Evolutionary conservation across 2,329 filamentous ascomycete genomes (phyloP).

Genomic region (Pyricularia grisea): DNA sequence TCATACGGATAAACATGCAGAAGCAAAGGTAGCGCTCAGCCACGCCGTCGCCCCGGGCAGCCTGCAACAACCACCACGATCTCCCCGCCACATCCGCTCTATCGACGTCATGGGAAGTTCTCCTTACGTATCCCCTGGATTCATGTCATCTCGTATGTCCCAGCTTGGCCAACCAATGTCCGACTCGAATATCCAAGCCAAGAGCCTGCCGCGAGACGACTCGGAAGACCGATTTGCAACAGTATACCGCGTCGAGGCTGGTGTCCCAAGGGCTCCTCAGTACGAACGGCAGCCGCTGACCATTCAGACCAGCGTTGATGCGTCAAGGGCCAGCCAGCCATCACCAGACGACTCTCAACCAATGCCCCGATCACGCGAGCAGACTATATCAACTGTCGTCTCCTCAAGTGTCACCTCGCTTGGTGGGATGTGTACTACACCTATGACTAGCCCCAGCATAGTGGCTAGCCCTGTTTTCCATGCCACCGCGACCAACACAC

Average conservation of each 20-base stretch:
- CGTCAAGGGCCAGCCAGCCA: background rate
- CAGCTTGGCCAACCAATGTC: conserved; percentile 26
- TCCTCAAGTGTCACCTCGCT: conserved; percentile 45
- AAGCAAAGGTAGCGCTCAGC: conserved; percentile 54
- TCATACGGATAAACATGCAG: conserved; percentile 53
- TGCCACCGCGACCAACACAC: conserved; percentile 23
- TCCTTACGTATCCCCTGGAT: conserved; percentile 23
- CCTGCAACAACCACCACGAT: conserved; percentile 36
- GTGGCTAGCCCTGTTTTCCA: conserved; percentile 37
- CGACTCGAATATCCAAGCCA: conserved; percentile 32
- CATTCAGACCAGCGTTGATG: conserved; percentile 13
- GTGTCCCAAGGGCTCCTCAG: background rate
- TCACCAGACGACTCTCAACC: conserved; percentile 22
- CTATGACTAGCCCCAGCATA: conserved; percentile 46
- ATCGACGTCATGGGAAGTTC: conserved; percentile 24
- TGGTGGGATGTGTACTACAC: conserved; percentile 35
- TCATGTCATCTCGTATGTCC: conserved; percentile 19
- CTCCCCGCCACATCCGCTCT: conserved; percentile 36
- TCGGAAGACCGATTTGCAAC: conserved; percentile 37
- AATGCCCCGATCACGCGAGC: conserved; percentile 23
- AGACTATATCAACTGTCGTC: conserved; percentile 32
- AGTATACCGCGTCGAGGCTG: conserved; percentile 29
- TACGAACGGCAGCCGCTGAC: conserved; percentile 15
- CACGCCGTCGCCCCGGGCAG: conserved; percentile 52
- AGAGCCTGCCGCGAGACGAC: conserved; percentile 22